These are phyloP conservation scores for Apiotrichum mycotoxinovorans DNA, from an alignment of 1,284 basidiomycete genomes.

Conservation along the genomic window DNA sequence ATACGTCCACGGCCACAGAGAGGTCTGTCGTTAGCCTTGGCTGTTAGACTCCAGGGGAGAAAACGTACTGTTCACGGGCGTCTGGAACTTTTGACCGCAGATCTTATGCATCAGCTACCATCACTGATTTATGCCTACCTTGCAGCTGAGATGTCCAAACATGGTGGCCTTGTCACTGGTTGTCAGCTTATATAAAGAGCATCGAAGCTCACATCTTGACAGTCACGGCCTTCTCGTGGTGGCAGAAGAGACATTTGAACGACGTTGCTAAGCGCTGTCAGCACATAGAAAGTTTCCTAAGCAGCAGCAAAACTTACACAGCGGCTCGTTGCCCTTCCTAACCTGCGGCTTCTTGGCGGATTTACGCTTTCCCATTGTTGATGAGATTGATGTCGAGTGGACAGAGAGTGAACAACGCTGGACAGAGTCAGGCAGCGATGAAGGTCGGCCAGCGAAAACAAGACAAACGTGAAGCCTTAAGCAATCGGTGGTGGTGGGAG, in stretches of 20 bases:
- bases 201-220: slow-evolving; percentile 38
- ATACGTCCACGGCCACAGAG: slow-evolving; percentile 44
- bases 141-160: slow-evolving; percentile 41
- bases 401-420: too few species aligned
- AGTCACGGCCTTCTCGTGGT: slow-evolving; percentile 43
- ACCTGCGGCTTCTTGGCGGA: slow-evolving; percentile 42
- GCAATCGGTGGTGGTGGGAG: too few species aligned
- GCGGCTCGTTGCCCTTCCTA: slow-evolving; percentile 35
- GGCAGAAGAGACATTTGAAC: slow-evolving; percentile 51
- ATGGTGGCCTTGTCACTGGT: slow-evolving; percentile 40
- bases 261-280: slow-evolving; percentile 33
- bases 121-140: slow-evolving; percentile 16
- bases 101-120: slow-evolving; percentile 8
- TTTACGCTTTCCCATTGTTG: slow-evolving; percentile 49
- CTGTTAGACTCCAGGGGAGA: not conserved
- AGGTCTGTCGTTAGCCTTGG: slow-evolving; percentile 30
- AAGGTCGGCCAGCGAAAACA: not conserved
- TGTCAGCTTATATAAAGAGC: slow-evolving; percentile 3
- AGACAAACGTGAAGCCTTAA: too few species aligned
- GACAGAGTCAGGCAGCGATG: too few species aligned
- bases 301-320: slow-evolving; percentile 22
- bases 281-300: not conserved
- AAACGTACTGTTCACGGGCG: slow-evolving; percentile 43
- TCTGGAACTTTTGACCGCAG: slow-evolving; percentile 39
- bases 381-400: not conserved